Conservation (phyloP, 805 yeast genomes). For the Dipodascus geniculatus region DNA sequence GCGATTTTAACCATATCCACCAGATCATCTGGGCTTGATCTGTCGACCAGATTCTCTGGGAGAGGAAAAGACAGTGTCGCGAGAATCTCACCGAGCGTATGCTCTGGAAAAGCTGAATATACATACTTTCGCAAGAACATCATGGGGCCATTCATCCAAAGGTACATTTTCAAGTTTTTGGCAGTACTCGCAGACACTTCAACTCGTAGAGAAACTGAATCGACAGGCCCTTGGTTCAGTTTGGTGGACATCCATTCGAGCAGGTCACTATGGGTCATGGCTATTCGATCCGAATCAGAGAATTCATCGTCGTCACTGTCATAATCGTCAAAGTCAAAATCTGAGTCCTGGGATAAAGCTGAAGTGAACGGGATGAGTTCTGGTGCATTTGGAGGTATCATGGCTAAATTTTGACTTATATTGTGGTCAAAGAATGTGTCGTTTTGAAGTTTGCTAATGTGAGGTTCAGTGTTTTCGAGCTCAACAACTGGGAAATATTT, state of each 20-base stretch:
- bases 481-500: slow-evolving; percentile 50
- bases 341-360: slow-evolving; percentile 5
- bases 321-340: slow-evolving; percentile 12
- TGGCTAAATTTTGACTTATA: background rate
- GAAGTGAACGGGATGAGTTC: slow-evolving; percentile 15
- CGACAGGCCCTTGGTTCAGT: background rate
- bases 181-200: background rate
- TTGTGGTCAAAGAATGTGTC: slow-evolving; percentile 8
- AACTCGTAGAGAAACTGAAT: background rate
- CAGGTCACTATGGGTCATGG: background rate
- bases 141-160: slow-evolving; percentile 50
- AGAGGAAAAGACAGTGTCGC: slow-evolving; percentile 52
- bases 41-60: slow-evolving; percentile 16
- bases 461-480: slow-evolving; percentile 37
- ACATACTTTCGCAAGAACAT: slow-evolving; percentile 44
- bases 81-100: slow-evolving; percentile 45
- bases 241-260: background rate
- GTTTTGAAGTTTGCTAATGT: slow-evolving; percentile 25
- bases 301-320: slow-evolving; percentile 10
- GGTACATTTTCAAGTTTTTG: slow-evolving; percentile 30
- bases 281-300: slow-evolving; percentile 6
- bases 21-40: background rate
- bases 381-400: slow-evolving; percentile 8
- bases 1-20: slow-evolving; percentile 5
- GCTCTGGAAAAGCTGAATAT: slow-evolving; percentile 17